Base-by-base conservation (phyloP, 495 filamentous ascomycete species). In the Penicillium goetzii region DNA sequence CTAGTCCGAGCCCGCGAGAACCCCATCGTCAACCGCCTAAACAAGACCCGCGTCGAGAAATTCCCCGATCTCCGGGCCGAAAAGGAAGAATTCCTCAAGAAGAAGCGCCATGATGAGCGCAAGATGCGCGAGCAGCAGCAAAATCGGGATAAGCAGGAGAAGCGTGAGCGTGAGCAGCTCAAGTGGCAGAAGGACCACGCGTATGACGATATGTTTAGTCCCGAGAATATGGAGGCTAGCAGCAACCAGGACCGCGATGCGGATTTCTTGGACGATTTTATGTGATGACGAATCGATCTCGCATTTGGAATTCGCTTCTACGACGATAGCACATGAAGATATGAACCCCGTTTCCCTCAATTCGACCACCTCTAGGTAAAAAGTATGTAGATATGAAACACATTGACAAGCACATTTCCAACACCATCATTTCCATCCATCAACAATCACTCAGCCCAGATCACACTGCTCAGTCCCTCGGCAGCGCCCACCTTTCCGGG, bases 131-230 rank as follows among this genome's bases (percentile, higher is more conserved):
- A 91, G 59, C 87, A 88, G 60, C 75, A 92, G 86, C 87, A 86
- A 77, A 90, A 90, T 59, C 89, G 92, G 74, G 95, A 98, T 57
- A 91, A 88, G 56, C 80, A 84, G 64, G 78, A 95, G 57, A 84
- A 86, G 55, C 85, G 91, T 74, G 93, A 97, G 76, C 76, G 90
- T 36, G 88, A 88, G 70, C 89, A 97, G 79, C 85, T 92, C 79
- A 96, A 93, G 72, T 97, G 87, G 85, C 90, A 96, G 79, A 92
- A 92, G 74, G 93, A 96, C 34, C 92, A 97, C 78, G 93, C 92
- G 3, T 98, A 97, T 76, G 96, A 97, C 74, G 94, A 96, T 45
- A 62, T 85, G 72, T 74, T 79, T 62, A 77, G 67, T 30, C 79
- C 76, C 25, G 81, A 81, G 58, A 81, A 78, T 54, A 67, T 78